These are phyloP conservation scores for Candida adriatica DNA, from an alignment of 805 yeast genomes.

Conservation along the genomic window DNA sequence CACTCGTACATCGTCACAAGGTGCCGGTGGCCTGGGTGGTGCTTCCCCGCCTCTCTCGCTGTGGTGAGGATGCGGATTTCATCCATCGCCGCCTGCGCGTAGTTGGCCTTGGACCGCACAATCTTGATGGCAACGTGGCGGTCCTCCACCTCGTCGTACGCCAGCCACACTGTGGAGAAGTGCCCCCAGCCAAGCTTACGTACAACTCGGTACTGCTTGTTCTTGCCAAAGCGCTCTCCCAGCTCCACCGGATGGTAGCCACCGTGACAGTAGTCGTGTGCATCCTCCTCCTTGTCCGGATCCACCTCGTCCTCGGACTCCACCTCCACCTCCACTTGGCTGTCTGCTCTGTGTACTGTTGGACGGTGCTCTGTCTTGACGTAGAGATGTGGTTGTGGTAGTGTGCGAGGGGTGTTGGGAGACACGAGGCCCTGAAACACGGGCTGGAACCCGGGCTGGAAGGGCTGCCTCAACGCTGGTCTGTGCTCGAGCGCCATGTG, in stretches of 20 bases:
- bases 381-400: conserved; percentile 6
- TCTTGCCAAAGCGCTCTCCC: conserved; percentile 45
- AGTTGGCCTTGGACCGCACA: conserved; percentile 46
- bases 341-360: conserved; percentile 11
- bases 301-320: conserved; percentile 6
- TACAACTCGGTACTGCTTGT: conserved; percentile 38
- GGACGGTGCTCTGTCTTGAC: conserved; percentile 18
- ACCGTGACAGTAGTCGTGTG: conserved; percentile 46
- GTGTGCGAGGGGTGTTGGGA: conserved; percentile 5
- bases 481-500: no score
- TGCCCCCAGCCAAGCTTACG: conserved; percentile 69
- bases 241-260: conserved; percentile 60
- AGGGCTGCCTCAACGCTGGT: no score
- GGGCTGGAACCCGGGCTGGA: no score
- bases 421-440: no score
- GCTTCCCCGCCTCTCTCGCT: conserved; percentile 23
- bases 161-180: conserved; percentile 68
- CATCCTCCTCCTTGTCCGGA: conserved; percentile 38
- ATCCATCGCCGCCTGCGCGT: conserved; percentile 58
- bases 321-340: conserved; percentile 3
- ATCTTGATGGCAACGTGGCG: conserved; percentile 57
- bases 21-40: conserved; percentile 45
- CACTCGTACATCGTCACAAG: conserved; percentile 49
- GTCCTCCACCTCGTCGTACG: conserved; percentile 30
- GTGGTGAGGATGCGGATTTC: conserved; percentile 46